A percentile compares a stretch with the other conserved stretches of the same genome.
phyloP scores from a whole-genome alignment of 352 stramenopile species.

The Saprolegnia parasitica region DNA sequence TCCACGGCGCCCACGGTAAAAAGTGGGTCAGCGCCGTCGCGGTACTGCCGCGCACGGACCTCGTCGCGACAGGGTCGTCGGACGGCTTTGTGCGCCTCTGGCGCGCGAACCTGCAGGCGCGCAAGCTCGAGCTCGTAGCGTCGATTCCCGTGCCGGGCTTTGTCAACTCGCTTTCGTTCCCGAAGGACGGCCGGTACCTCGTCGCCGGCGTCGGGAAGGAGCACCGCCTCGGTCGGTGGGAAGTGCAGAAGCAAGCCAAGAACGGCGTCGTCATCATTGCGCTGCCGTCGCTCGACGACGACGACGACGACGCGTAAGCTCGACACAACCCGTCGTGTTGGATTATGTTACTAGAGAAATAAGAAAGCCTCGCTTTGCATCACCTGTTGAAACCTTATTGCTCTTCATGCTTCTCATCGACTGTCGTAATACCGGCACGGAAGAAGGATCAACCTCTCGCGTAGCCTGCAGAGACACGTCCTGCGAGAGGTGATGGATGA shows the following conservation, averaged over 20 bases:
- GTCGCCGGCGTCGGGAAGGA: constrained; percentile 89
- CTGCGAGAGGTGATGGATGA: no score
- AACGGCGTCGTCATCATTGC: constrained; percentile 89
- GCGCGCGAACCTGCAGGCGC: constrained; percentile 72
- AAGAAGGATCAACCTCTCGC: no score
- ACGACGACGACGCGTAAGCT: constrained; percentile 33
- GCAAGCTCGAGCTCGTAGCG: constrained; percentile 58
- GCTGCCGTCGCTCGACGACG: constrained; percentile 57
- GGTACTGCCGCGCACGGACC: constrained; percentile 85
- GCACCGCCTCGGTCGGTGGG: constrained; percentile 90
- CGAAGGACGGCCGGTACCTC: constrained; percentile 81
- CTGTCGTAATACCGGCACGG: no score
- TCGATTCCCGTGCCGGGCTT: constrained; percentile 68
- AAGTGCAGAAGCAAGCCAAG: constrained; percentile 77
- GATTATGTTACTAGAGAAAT: constrained; percentile 2
- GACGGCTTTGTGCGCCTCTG: constrained; percentile 91
- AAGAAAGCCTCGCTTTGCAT: not conserved
- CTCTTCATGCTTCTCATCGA: no score
- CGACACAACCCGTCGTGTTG: not conserved
- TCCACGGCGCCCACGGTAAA: constrained; percentile 83
- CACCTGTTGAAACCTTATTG: no score
- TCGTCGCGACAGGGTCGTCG: constrained; percentile 86
- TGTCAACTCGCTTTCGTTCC: constrained; percentile 71
- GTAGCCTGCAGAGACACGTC: no score
- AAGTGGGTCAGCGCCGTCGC: constrained; percentile 89